A percentile compares a stretch with the other conserved stretches of the same genome.
phyloP scores from a whole-genome alignment of 306 rosid genomes.

The Lathyrus oleraceus region DNA sequence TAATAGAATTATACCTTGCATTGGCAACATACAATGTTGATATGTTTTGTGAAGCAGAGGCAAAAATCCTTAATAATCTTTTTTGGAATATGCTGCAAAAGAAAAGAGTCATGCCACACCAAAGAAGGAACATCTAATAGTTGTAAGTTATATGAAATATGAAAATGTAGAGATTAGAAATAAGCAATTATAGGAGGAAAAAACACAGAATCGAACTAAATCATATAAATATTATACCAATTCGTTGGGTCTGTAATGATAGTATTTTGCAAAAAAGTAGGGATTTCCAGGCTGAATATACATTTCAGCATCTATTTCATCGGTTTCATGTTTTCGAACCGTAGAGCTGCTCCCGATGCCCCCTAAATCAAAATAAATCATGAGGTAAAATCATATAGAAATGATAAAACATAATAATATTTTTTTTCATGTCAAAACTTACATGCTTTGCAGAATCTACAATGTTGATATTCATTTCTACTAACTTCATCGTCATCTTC shows the following conservation, averaged over 20 bases:
- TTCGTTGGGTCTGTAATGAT: slow-evolving; percentile 15
- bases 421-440: not conserved
- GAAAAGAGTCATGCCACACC: not conserved
- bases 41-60: not conserved
- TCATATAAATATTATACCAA: no score
- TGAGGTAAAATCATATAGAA: not conserved
- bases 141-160: not conserved
- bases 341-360: not conserved
- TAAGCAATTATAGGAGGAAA: no score
- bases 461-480: not conserved
- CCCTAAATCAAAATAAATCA: slow-evolving; percentile 33
- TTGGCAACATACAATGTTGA: slow-evolving; percentile 29
- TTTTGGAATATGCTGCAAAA: slow-evolving; percentile 33
- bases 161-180: not conserved
- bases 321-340: not conserved
- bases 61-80: not conserved
- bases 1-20: slow-evolving; percentile 18
- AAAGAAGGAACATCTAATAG: not conserved
- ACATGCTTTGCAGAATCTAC: slow-evolving; percentile 13
- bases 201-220: no score
- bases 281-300: slow-evolving; percentile 29
- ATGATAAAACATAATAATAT: not conserved
- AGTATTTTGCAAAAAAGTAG: not conserved
- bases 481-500: not conserved
- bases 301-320: slow-evolving; percentile 10